Conservation (phyloP, 108 stramenopile genomes). For the Chaetoceros tenuissimus region DNA sequence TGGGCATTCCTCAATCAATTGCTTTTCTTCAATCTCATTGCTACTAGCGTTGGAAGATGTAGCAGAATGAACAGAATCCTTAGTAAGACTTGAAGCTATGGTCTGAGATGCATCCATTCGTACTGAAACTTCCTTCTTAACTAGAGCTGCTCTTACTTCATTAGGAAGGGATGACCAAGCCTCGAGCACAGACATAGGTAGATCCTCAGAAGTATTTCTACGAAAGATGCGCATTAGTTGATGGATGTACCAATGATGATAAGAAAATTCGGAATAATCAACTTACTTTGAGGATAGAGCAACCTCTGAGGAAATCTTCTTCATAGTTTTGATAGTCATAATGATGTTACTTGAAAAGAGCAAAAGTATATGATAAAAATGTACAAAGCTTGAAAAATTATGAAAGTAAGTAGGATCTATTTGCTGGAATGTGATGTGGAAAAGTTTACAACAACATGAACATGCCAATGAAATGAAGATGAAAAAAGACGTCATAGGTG, state of each 20-base stretch:
- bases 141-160: slow-evolving; percentile 52
- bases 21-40: slow-evolving; percentile 6
- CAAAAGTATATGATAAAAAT: too few relatives aligned
- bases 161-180: slow-evolving; percentile 63
- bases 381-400: too few relatives aligned
- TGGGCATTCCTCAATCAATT: slow-evolving; percentile 46
- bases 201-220: slow-evolving; percentile 13
- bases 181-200: slow-evolving; percentile 55
- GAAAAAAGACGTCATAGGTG: too few relatives aligned
- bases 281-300: slow-evolving; percentile 48
- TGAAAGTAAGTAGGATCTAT: too few relatives aligned
- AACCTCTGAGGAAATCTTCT: slow-evolving; percentile 42
- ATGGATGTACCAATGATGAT: slow-evolving; percentile 12
- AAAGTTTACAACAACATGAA: too few relatives aligned
- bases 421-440: too few relatives aligned
- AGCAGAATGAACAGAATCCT: slow-evolving; percentile 20
- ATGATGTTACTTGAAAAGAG: too few relatives aligned
- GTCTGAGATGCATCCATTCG: slow-evolving; percentile 9
- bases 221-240: slow-evolving; percentile 20
- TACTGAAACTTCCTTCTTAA: slow-evolving; percentile 43
- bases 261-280: slow-evolving; percentile 2
- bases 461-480: too few relatives aligned
- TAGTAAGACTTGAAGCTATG: slow-evolving; percentile 6
- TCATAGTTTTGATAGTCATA: slow-evolving; percentile 69
- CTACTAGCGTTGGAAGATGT: slow-evolving; percentile 36